These are phyloP conservation scores for Plasmodium yoelii DNA, from an alignment of 169 alveolate genomes.

Conservation along the genomic window DNA sequence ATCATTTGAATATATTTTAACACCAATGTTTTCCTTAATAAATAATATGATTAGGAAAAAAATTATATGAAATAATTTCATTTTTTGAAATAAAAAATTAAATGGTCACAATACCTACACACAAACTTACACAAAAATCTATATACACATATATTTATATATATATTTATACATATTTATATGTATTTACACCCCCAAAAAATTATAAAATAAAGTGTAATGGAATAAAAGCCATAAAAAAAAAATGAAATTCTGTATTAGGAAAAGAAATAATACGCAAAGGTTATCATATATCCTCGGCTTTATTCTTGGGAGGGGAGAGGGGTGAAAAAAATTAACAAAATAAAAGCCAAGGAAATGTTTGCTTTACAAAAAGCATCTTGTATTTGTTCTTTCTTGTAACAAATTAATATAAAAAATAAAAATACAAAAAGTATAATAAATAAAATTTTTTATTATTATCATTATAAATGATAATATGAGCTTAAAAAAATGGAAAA, in stretches of 20 bases:
- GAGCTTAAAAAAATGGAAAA: slow-evolving; percentile 13
- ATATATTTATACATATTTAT: background rate
- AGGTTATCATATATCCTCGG: background rate
- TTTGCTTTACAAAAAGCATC: slow-evolving; percentile 52
- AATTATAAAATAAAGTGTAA: slow-evolving; percentile 15
- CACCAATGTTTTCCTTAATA: slow-evolving; percentile 60
- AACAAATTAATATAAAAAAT: background rate
- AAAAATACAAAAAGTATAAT: slow-evolving; percentile 3
- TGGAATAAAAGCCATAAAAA: background rate
- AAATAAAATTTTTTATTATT: slow-evolving; percentile 17
- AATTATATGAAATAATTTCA: slow-evolving; percentile 57
- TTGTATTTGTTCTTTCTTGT: slow-evolving; percentile 33
- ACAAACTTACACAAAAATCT: slow-evolving; percentile 12
- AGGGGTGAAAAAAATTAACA: slow-evolving; percentile 10
- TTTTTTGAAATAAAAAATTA: slow-evolving; percentile 19
- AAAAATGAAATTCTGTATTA: background rate
- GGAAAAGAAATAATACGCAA: background rate
- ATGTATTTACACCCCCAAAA: background rate
- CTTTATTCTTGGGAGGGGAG: slow-evolving; percentile 1
- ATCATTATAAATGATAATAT: slow-evolving; percentile 36
- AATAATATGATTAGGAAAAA: slow-evolving; percentile 58
- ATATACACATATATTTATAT: background rate
- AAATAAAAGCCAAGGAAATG: slow-evolving; percentile 1
- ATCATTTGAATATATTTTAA: slow-evolving; percentile 63
- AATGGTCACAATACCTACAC: slow-evolving; percentile 1